Base-by-base conservation (phyloP, 768 basidiomycete genomes). In the Russula earlei region DNA sequence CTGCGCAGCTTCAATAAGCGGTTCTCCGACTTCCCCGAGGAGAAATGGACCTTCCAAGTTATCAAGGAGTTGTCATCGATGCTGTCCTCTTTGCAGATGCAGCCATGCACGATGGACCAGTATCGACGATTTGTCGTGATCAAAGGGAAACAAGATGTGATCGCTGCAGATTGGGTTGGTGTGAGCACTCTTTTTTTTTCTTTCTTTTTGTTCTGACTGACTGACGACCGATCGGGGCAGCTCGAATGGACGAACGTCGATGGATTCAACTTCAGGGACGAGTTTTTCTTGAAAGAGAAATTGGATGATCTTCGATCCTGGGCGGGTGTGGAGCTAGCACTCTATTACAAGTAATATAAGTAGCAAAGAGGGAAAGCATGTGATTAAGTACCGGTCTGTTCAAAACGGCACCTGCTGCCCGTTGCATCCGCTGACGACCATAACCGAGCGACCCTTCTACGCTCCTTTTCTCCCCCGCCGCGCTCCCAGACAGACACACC, bases 61-160 rank as follows among this genome's bases (percentile, higher is more conserved):
- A 75, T 80, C 41, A 61, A 65, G 27, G 76, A 78, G 34, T 71
- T 87, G 40, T 65, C 68, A 2, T 41, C 36, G 12, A 52, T 47
- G 6, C 12, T 52, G 20, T 52, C 20, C 22, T 48, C 58, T 0
- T 77, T 87, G 73, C 83, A 85, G 61, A 67, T 69, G 42, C 85
- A 88, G 57, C 84, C 83, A n/a, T 67, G 63, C 22, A 71, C 87
- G 34, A 81, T 84, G 78, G 68, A 74, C 45, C 63, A 72, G 29
- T 82, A 83, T 63, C 77, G 87, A 25, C 78, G 87, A 25, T 89
- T 78, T 67, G 79, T 85, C 11, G 74, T 85, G 1, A 69, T 90
- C 36, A 74, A 66, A 24, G 65, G 62, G 70, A 71, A 46, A 64
- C 68, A 42, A 67, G 64, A 33, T 71, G 76, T 59, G 58, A 53